Evolutionary conservation across 2,329 filamentous ascomycete genomes (phyloP).

Genomic region (Sphaerulina populicola): DNA sequence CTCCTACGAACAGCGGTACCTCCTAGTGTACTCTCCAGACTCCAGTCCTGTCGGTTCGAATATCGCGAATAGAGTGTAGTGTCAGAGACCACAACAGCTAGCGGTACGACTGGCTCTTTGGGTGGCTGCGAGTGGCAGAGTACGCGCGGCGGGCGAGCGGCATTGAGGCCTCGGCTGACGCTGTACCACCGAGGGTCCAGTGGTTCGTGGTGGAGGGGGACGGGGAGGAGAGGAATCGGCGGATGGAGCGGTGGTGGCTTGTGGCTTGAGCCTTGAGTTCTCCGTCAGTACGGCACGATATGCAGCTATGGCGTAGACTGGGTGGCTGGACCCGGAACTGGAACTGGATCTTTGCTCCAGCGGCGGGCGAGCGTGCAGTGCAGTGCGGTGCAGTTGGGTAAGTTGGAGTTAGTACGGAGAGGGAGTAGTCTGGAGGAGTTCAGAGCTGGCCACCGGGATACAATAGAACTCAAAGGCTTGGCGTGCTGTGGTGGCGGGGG

Average conservation of each 20-base stretch:
- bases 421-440: too few species aligned
- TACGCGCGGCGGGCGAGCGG: slow-evolving; percentile 1
- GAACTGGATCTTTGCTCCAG: not conserved
- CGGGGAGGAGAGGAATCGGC: not conserved
- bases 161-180: slow-evolving; percentile 1
- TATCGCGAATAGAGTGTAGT: not conserved
- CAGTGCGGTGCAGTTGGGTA: not conserved
- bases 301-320: too few species aligned
- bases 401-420: too few species aligned
- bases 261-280: too few species aligned
- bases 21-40: not conserved
- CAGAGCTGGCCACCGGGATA: too few species aligned
- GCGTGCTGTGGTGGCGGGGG: too few species aligned
- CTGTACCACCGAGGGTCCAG: not conserved
- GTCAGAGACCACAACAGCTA: not conserved
- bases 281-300: not conserved
- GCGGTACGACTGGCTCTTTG: not conserved
- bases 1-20: not conserved
- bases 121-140: not conserved
- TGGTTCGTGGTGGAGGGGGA: not conserved
- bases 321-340: not conserved
- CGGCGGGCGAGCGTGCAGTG: not conserved
- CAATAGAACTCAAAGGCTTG: too few species aligned
- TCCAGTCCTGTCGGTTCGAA: not conserved
- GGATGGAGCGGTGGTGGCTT: not conserved